Conservation (phyloP, 2,329 filamentous ascomycete genomes). For the Huntiella decipiens region DNA sequence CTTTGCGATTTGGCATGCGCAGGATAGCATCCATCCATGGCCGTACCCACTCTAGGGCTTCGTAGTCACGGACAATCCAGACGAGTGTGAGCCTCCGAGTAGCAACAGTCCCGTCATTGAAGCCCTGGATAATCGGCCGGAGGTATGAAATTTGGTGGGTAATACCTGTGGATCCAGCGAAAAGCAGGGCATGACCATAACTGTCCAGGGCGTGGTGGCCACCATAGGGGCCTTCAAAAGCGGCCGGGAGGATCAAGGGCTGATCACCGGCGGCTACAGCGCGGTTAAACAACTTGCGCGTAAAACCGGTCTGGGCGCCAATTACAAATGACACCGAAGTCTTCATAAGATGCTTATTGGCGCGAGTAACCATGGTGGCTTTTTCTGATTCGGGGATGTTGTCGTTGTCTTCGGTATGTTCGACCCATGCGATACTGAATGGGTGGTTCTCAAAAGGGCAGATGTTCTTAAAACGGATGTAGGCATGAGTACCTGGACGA, state of each 20-base stretch:
- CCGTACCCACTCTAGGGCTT: slow-evolving; percentile 82
- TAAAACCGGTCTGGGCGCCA: slow-evolving; percentile 75
- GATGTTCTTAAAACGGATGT: slow-evolving; percentile 49
- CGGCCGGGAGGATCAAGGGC: slow-evolving; percentile 45
- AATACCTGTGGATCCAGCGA: slow-evolving; percentile 85
- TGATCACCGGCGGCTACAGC: slow-evolving; percentile 35
- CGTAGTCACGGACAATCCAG: slow-evolving; percentile 81
- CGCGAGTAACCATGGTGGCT: slow-evolving; percentile 19
- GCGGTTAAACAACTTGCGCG: slow-evolving; percentile 57
- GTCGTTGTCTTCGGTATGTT: slow-evolving; percentile 28
- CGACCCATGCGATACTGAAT: slow-evolving; percentile 60
- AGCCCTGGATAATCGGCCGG: slow-evolving; percentile 53
- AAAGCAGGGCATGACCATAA: slow-evolving; percentile 78
- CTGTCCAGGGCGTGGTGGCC: slow-evolving; percentile 72
- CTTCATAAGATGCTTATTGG: slow-evolving; percentile 24
- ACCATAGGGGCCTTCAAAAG: slow-evolving; percentile 79
- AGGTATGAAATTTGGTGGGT: slow-evolving; percentile 87
- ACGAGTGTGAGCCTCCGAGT: slow-evolving; percentile 67
- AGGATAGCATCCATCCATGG: slow-evolving; percentile 66
- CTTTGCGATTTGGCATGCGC: slow-evolving; percentile 58
- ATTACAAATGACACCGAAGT: slow-evolving; percentile 63
- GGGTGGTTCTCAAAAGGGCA: slow-evolving; percentile 56
- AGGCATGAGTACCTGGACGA: slow-evolving; percentile 54
- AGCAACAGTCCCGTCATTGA: slow-evolving; percentile 52
- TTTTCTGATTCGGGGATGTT: slow-evolving; percentile 24